Evolutionary conservation across 2,329 filamentous ascomycete species (phyloP), one percentile per base, ranked within the genome.

Genomic region (Kalmusia sp.): DNA sequence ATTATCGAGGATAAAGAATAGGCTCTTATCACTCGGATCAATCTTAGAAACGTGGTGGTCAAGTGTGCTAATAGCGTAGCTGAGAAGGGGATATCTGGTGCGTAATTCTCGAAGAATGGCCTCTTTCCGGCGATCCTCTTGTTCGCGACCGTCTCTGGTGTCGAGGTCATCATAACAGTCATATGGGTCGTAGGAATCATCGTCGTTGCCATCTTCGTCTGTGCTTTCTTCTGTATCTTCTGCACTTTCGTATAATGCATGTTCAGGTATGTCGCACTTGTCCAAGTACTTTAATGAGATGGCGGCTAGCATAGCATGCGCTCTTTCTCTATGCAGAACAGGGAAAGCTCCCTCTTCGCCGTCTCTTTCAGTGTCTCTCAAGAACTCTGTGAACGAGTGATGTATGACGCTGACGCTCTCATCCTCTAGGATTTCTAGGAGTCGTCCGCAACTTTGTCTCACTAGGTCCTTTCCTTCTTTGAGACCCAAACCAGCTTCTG

Each of bases 341-440:
- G 38, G 38, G 25, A 41, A 41, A 3, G 17, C 17, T 3, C 38
- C 38, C 7, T 41, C 38, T 14, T 17, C 38, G 17, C 4, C n/a
- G 6, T n/a, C 38, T 41, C 34, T 37, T 19, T 37, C 34, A 9
- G 14, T 17, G 17, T 37, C 34, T 37, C 34, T n/a, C 19, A 37
- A 31, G 27, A 30, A 45, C 33, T 45, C 41, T 15, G 41, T 45
- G 17, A 45, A 33, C 17, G 41, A 45, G 12, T 45, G 41, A 21
- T 45, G 41, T n/a, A 45, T 45, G 4, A 45, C 41, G 14, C 22
- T 30, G 11, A 45, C 41, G 30, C 9, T 45, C 17, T 45, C 41
- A 17, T 45, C 41, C n/a, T 41, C 38, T 3, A 41, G 21, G 25
- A 41, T 41, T 15, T 41, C 38, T 17, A 41, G 38, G 17, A 41